Evolutionary conservation across 495 filamentous ascomycete genomes (phyloP), one percentile per base, ranked within the genome.

Genomic region (Cairneyella variabilis): DNA sequence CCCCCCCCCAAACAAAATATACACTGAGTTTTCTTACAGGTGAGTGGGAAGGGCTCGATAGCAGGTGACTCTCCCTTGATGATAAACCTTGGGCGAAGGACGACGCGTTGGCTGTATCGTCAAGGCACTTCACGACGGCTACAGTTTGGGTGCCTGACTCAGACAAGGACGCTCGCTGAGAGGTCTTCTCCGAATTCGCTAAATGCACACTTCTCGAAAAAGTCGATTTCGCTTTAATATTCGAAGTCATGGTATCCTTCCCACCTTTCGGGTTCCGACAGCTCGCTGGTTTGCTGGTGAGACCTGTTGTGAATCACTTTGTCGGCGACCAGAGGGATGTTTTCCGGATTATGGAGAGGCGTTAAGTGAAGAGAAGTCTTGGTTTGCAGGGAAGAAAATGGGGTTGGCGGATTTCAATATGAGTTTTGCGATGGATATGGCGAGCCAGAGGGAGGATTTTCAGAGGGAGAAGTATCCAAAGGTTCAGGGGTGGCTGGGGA

Each of bases 61-160:
- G n/a, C n/a, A n/a, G n/a, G n/a, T n/a, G n/a, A n/a, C n/a, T n/a
- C n/a, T n/a, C n/a, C n/a, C n/a, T n/a, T n/a, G n/a, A n/a, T n/a
- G n/a, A n/a, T n/a, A n/a, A n/a, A n/a, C n/a, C n/a, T n/a, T n/a
- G n/a, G n/a, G n/a, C n/a, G n/a, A n/a, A n/a, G n/a, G n/a, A n/a
- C n/a, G n/a, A n/a, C n/a, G n/a, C n/a, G n/a, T 22, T 67, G 58
- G 11, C 67, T 65, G 57, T 71, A 68, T 17, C 37, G 10, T 17
- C 37, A 40, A 8, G 10, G 10, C 37, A 40, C 18, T 17, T 40
- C 37, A n/a, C 37, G 37, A 40, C 16, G 18, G 18, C 37, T 40
- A 40, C 16, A 9, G 16, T 9, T 6, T 40, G 37, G 37, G 16
- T 40, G 9, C 37, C 37, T 17, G 37, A 40, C 6, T 40, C 37